Evolutionary conservation across 106 monocot genomes (phyloP), one percentile per base, ranked within the genome.

Genomic region (Dendrobium nobile): DNA sequence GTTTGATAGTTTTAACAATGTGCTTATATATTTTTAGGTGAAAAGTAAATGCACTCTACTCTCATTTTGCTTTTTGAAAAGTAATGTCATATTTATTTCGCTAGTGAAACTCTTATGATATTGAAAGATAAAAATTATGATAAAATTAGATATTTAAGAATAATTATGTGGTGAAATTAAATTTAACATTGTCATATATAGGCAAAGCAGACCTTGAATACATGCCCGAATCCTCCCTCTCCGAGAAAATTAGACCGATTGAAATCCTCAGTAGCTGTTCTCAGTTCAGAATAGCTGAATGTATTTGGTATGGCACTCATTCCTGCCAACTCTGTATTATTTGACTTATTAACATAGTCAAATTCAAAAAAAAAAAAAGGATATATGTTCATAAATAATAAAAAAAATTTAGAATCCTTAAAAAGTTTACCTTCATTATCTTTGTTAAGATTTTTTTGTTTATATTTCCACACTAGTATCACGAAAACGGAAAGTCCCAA

Each of bases 211-310:
- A 93, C 93, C 91, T 93, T 93, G 80, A 72, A 87, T 24, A 93
- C 93, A 74, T 82, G 7, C 1, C 93, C 91, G 83, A 90, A 93
- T 80, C 93, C 93, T 72, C 93, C 93, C 77, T 90, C 84, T 82
- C 93, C 93, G 24, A 93, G 89, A 59, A 82, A 80, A 86, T 93
- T 93, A 43, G 72, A 68, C 79, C 76, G n/a, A 83, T 67, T 85
- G 75, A 93, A 93, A 75, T 83, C 84, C 58, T 89, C 84, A 22
- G 93, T 93, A 47, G 89, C 88, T 22, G 81, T 54, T 75, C 75
- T 91, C 31, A 93, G 42, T 82, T 93, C 93, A 61, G 75, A 26
- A 82, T 88, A 93, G 78, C 77, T 88, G 85, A 90, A 93, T 7
- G 82, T 81, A 77, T 88, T 75, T 47, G 88, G 88, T 76, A 78